phyloP scores from a whole-genome alignment of 1,139 yeast species.

The Pichia sp. region DNA sequence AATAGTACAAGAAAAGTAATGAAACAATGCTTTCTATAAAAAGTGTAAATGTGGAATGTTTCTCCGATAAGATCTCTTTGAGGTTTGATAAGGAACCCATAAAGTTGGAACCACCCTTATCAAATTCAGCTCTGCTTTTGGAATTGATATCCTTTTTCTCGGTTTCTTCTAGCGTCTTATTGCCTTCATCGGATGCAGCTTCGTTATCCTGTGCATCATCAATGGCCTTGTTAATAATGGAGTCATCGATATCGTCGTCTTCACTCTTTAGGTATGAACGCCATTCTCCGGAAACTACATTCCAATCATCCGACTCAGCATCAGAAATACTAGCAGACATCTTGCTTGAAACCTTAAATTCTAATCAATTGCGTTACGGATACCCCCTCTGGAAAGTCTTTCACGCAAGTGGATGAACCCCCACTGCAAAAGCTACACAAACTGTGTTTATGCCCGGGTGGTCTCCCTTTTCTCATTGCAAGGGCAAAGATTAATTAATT shows the following conservation, averaged over 20 bases:
- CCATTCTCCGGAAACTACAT: neutral
- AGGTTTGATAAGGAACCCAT: neutral
- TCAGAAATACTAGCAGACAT: neutral
- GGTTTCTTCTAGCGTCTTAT: too few relatives aligned
- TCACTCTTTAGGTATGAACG: neutral
- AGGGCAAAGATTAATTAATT: neutral
- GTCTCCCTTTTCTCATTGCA: neutral
- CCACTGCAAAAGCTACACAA: neutral
- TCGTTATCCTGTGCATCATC: too few relatives aligned
- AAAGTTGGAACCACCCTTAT: too few relatives aligned
- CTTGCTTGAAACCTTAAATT: too few relatives aligned
- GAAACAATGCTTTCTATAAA: neutral
- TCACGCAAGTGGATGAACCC: neutral
- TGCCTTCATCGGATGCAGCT: too few relatives aligned
- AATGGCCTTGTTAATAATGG: too few relatives aligned
- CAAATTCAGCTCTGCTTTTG: too few relatives aligned
- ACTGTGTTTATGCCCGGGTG: neutral
- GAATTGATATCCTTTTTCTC: neutral
- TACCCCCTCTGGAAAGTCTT: neutral
- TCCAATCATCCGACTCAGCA: constrained; percentile 1
- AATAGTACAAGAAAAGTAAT: neutral
- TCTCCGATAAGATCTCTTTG: neutral
- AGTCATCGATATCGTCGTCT: neutral
- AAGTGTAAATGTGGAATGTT: neutral
- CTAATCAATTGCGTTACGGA: neutral